A percentile compares a stretch with the other conserved stretches of the same genome.
These are phyloP conservation scores for Irpex lacteus DNA, from an alignment of 1,284 basidiomycete species.

Conservation along the genomic window DNA sequence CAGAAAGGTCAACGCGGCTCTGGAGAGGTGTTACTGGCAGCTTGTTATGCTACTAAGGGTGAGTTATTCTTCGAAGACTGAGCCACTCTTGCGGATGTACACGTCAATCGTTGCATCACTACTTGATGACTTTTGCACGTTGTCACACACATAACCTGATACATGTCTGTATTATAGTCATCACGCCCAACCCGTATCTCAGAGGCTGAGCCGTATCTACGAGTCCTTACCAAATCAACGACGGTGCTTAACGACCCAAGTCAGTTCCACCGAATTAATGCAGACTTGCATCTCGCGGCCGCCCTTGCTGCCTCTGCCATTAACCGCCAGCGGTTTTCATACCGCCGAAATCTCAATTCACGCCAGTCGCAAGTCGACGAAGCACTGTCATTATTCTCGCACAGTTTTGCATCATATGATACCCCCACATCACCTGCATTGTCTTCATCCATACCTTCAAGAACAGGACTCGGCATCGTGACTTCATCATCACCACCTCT, in stretches of 20 bases:
- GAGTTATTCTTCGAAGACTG: constrained; percentile 6
- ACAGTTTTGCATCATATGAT: constrained; percentile 11
- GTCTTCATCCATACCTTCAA: background rate
- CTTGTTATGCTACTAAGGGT: constrained; percentile 24
- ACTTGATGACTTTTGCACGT: too few relatives aligned
- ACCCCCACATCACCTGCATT: background rate
- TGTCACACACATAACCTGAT: background rate
- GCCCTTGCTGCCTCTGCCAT: constrained; percentile 8
- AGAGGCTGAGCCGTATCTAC: constrained; percentile 21
- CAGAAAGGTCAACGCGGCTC: constrained; percentile 17
- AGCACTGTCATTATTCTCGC: constrained; percentile 14
- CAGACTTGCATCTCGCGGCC: constrained; percentile 11
- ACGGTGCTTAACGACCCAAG: background rate
- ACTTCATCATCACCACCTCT: background rate
- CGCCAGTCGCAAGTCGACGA: constrained; percentile 1
- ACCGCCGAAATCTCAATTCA: background rate
- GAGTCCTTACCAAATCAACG: constrained; percentile 4
- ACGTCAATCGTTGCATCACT: too few relatives aligned
- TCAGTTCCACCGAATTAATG: constrained; percentile 3
- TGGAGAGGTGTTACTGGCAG: constrained; percentile 27
- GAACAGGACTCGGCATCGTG: background rate
- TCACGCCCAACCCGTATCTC: constrained; percentile 19
- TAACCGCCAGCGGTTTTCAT: background rate
- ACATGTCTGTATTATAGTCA: constrained; percentile 13
- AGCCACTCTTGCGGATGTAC: too few relatives aligned